Evolutionary conservation across 192 early-diverging fungal genomes (phyloP), one percentile per base, ranked within the genome.

Genomic region (Cladochytrium replicatum): DNA sequence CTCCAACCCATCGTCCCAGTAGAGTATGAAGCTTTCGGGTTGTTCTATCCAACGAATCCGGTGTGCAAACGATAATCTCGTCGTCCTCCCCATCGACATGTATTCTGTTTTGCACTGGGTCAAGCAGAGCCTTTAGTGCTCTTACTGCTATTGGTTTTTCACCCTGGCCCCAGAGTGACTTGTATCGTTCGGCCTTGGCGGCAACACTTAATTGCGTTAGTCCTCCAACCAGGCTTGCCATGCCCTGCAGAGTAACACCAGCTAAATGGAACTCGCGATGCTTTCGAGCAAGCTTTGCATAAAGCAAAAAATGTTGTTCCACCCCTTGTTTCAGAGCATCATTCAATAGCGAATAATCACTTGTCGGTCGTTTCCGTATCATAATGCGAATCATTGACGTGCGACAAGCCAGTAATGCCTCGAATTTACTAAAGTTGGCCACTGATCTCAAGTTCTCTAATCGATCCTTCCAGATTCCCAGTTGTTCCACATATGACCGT

Each of bases 1-100:
- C 39, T 4, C 55, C 57, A 22, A 59, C 46, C 68, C 68, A 71
- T 43, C 51, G 25, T 13, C 56, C 68, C 11, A 71, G 45, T 31
- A 64, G 61, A 15, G 48, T 45, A 15, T 51, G 32, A 8, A 69
- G 34, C n/a, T 47, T 37, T 39, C 6, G 7, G 6, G 21, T 48
- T 51, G 27, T 38, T 46, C 23, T 42, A 17, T 15, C n/a, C 29
- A 31, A n/a, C 5, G 17, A 19, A 19, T 40, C 13, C 8, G 6
- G 11, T 11, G 29, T 15, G 23, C 8, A 19, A n/a, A 19, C 7
- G 25, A 38, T 21, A 4, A 58, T 7, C 37, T 11, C 3, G n/a
- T n/a, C n/a, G n/a, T n/a, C n/a, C n/a, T n/a, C n/a, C n/a, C n/a
- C n/a, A n/a, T n/a, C n/a, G n/a, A n/a, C n/a, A n/a, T n/a, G n/a